Evolutionary conservation across 805 yeast genomes (phyloP), one percentile per base, ranked within the genome.

Genomic region (Kazachstania viticola): DNA sequence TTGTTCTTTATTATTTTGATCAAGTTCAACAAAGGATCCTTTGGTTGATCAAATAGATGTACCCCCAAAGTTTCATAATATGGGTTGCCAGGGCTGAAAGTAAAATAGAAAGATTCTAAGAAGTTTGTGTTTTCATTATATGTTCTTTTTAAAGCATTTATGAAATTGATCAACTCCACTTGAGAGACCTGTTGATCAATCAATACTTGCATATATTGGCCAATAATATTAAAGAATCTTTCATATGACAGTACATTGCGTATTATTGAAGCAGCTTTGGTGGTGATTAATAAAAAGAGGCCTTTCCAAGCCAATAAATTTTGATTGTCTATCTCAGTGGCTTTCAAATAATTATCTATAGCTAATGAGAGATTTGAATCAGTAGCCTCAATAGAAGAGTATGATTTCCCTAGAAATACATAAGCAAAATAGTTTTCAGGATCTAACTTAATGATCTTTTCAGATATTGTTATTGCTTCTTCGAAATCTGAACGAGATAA

Each of bases 271-370:
- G n/a, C n/a, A n/a, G n/a, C n/a, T 9, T 54, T 44, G 33, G 58
- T 56, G 9, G 58, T 62, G 9, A 53, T 38, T 1, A 73, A 52
- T 29, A 71, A 67, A 36, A 74, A 56, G 37, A 77, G 63, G 1
- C 97, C 97, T 46, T 81, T 83, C 93, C 91, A 87, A 0, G 85
- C 93, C 17, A 70, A 51, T 2, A 73, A 40, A 31, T 76, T 71
- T 2, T 61, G 60, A 0, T 71, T 66, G 18, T 73, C 68, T 1
- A 75, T 31, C 5, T 50, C 44, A 3, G 72, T 65, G 0, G 85
- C 85, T 14, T 45, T 48, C 19, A 46, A 44, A 44, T 75, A 78
- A 9, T 67, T 29, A 3, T 34, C 25, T 9, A 42, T 24, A 9
- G 54, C 37, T 3, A 51, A 17, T 39, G 40, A 9, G 1, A 32